These are phyloP conservation scores for Durio zibethinus DNA, from an alignment of 345 rosid genomes.

Conservation along the genomic window DNA sequence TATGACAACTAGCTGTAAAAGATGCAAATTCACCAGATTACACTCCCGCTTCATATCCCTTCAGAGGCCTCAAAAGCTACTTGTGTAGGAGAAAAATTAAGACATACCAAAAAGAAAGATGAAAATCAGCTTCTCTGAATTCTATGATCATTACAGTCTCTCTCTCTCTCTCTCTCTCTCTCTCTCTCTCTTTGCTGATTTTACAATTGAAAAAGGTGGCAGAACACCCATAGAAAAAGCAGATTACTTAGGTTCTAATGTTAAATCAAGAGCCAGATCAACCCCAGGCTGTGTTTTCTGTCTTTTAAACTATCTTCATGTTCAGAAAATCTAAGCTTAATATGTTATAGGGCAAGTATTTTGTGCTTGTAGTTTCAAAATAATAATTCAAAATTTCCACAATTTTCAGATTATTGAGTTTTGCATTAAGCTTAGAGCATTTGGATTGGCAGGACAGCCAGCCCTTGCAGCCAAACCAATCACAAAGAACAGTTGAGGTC, in stretches of 20 bases:
- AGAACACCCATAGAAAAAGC: neutral
- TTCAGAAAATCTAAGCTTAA: neutral
- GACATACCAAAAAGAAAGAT: neutral
- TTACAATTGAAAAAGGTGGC: neutral
- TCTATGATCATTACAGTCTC: neutral
- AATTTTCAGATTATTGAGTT: neutral
- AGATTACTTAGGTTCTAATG: neutral
- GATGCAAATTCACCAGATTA: constrained; percentile 8
- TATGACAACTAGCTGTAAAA: neutral
- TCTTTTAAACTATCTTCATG: neutral
- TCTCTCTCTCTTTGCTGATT: neutral
- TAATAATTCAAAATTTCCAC: neutral
- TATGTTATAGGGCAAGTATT: neutral
- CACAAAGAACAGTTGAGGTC: neutral
- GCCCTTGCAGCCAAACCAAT: neutral
- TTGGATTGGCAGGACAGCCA: neutral
- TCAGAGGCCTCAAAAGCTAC: neutral
- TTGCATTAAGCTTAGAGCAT: neutral
- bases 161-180: neutral
- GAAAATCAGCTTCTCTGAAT: neutral
- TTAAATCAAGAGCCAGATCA: neutral
- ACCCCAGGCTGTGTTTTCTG: neutral
- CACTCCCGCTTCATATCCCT: neutral
- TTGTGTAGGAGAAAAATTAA: neutral
- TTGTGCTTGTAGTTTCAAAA: neutral